Evolutionary conservation across 345 rosid genomes (phyloP).

Genomic region (Salix udensis): DNA sequence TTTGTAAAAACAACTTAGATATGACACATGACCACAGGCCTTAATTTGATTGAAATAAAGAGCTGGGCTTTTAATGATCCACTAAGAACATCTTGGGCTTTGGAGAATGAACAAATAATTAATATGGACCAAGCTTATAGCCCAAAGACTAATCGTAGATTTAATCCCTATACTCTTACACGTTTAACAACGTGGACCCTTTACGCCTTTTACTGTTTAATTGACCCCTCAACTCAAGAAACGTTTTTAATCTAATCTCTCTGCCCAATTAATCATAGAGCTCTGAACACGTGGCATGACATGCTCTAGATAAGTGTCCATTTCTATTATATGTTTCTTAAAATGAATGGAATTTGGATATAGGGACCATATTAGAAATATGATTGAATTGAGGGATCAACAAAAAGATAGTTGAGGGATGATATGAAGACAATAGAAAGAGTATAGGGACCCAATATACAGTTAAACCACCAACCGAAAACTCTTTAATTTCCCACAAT

Average conservation of each 20-base stretch:
- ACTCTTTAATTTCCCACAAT: background rate
- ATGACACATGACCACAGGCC: background rate
- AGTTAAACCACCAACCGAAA: background rate
- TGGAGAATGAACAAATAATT: background rate
- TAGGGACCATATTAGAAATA: background rate
- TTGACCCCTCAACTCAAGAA: background rate
- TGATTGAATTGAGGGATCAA: background rate
- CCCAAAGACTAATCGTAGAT: background rate
- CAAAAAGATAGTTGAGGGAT: background rate
- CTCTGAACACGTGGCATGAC: no score
- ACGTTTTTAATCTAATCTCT: background rate
- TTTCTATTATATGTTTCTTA: background rate
- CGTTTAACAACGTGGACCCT: background rate
- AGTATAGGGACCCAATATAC: background rate
- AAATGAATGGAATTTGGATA: background rate
- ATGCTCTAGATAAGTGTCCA: no score
- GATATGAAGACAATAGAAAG: background rate
- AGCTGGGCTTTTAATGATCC: background rate
- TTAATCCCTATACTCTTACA: background rate
- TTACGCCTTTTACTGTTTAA: accelerated
- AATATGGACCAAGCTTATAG: background rate
- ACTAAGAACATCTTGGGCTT: background rate
- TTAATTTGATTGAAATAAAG: background rate
- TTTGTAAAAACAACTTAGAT: background rate
- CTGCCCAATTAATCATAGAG: background rate